These are phyloP conservation scores for Lyophyllum decastes DNA, from an alignment of 768 basidiomycete genomes.

Conservation along the genomic window DNA sequence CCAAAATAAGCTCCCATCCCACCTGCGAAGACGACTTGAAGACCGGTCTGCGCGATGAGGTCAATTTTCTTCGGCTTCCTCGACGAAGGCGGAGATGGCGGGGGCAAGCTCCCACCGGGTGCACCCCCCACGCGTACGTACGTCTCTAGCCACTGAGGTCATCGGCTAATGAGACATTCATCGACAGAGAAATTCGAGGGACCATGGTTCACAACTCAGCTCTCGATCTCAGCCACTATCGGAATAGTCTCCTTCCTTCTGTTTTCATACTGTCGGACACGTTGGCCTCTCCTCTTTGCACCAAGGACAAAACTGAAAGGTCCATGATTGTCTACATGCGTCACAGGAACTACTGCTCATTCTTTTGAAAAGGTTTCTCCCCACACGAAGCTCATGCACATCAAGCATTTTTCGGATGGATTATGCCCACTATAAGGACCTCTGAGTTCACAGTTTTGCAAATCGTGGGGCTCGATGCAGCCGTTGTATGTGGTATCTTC, in stretches of 20 bases:
- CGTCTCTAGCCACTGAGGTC: not conserved
- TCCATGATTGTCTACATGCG: constrained; percentile 23
- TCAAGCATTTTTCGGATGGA: constrained; percentile 92
- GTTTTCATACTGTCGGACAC: constrained; percentile 86
- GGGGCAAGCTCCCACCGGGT: constrained; percentile 35
- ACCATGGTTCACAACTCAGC: constrained; percentile 94
- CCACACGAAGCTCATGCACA: constrained; percentile 91
- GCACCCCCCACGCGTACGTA: constrained; percentile 29
- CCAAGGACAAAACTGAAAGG: constrained; percentile 95
- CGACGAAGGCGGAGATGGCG: constrained; percentile 30
- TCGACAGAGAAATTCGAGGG: constrained; percentile 77
- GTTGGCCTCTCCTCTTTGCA: constrained; percentile 90
- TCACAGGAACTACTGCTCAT: constrained; percentile 10
- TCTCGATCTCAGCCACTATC: constrained; percentile 73
- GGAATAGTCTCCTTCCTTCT: constrained; percentile 80
- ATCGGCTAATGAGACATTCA: not conserved
- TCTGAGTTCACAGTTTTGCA: constrained; percentile 94
- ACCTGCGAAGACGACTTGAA: not conserved
- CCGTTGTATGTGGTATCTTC: constrained; percentile 69
- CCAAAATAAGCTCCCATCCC: not conserved
- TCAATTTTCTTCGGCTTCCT: constrained; percentile 19
- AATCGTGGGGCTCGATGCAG: constrained; percentile 96
- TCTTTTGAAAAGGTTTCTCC: constrained; percentile 70
- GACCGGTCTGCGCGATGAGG: constrained; percentile 14
- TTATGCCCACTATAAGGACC: constrained; percentile 85